These are phyloP conservation scores for Pilasporangium apinafurcum DNA, from an alignment of 352 stramenopile species.

Conservation along the genomic window DNA sequence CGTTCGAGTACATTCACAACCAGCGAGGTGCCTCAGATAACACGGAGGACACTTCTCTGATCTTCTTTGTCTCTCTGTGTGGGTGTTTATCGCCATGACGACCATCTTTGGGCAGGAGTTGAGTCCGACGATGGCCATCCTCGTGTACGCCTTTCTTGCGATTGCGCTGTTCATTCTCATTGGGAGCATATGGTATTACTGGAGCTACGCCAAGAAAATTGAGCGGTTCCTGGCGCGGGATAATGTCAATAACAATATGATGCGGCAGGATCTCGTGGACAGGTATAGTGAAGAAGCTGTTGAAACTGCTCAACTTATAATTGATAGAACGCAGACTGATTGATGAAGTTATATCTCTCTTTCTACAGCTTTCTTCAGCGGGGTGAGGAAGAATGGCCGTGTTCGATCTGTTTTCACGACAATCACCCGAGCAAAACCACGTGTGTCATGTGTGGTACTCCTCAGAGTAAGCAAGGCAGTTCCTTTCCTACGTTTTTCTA, in stretches of 20 bases:
- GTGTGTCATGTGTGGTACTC: conserved; percentile 83
- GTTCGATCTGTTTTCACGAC: conserved; percentile 85
- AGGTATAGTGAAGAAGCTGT: too few relatives aligned
- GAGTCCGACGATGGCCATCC: conserved; percentile 46
- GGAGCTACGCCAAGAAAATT: conserved; percentile 84
- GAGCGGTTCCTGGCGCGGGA: conserved; percentile 77
- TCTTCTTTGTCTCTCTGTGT: too few relatives aligned
- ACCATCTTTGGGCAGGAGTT: conserved; percentile 77
- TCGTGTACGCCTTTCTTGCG: conserved; percentile 77
- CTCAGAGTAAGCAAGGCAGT: conserved; percentile 19
- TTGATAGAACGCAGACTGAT: background rate
- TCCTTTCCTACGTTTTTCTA: background rate
- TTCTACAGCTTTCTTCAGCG: conserved; percentile 54
- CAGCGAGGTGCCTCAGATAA: too few relatives aligned
- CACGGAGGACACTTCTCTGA: too few relatives aligned
- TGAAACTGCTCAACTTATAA: background rate
- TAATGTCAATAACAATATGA: conserved; percentile 88
- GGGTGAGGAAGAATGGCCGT: conserved; percentile 78
- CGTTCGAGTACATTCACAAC: too few relatives aligned
- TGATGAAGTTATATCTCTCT: conserved; percentile 1
- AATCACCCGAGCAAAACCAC: conserved; percentile 77
- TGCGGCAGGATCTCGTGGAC: conserved; percentile 80
- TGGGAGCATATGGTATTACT: conserved; percentile 83
- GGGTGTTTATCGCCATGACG: too few relatives aligned
- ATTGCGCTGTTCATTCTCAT: conserved; percentile 63